Conservation (phyloP, 176 grass and related monocot species). For the Oryza longistaminata region DNA sequence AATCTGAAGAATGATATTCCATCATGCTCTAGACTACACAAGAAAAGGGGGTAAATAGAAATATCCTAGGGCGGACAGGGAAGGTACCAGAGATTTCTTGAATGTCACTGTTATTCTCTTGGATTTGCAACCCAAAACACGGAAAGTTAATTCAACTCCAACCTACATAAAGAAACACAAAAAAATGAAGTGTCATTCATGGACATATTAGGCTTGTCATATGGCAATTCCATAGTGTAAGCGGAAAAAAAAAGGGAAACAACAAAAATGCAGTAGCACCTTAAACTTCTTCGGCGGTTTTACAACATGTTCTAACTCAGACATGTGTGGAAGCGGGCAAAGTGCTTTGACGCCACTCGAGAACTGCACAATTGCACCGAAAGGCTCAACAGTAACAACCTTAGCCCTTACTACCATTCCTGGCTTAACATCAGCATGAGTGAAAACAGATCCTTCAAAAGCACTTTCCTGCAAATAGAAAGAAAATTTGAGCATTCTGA, state of each 20-base stretch:
- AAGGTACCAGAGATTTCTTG: conserved; percentile 89
- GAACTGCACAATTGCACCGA: conserved; percentile 84
- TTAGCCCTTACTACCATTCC: conserved; percentile 91
- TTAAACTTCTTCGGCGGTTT: conserved; percentile 98
- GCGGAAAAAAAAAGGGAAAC: background rate
- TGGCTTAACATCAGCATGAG: conserved; percentile 96
- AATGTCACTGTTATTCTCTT: conserved; percentile 94
- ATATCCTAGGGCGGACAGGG: conserved; percentile 8
- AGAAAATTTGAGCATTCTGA: conserved; percentile 12
- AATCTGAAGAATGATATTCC: conserved; percentile 9
- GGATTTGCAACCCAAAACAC: conserved; percentile 95
- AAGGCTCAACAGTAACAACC: conserved; percentile 69
- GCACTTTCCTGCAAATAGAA: conserved; percentile 78
- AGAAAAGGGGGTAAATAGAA: background rate
- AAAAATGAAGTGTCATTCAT: conserved; percentile 18
- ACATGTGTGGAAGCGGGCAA: conserved; percentile 93
- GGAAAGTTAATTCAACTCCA: conserved; percentile 85
- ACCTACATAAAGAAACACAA: conserved; percentile 53
- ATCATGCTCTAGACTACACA: background rate
- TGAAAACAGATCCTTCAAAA: conserved; percentile 98
- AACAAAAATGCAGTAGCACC: conserved; percentile 44
- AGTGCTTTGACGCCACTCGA: conserved; percentile 93
- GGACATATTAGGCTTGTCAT: conserved; percentile 24
- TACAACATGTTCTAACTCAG: conserved; percentile 75
- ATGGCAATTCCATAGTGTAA: conserved; percentile 4